phyloP scores from a whole-genome alignment of 495 filamentous ascomycete genomes.

The Parmelia sp. region DNA sequence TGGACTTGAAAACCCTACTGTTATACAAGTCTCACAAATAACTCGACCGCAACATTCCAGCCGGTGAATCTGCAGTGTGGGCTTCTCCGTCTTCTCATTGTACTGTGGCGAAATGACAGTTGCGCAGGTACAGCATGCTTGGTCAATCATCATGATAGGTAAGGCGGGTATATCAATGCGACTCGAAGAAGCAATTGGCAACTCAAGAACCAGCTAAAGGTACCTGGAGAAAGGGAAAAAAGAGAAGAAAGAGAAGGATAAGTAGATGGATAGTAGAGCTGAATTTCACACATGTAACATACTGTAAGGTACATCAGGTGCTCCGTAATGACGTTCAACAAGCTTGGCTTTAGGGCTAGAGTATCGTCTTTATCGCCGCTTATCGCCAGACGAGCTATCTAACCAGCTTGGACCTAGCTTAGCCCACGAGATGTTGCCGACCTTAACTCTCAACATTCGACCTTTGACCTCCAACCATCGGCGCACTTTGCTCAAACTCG shows the following conservation, averaged over 20 bases:
- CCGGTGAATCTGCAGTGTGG: slow-evolving; percentile 42
- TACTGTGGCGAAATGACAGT: slow-evolving; percentile 36
- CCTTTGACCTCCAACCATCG: neutral
- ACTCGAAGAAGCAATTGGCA: neutral
- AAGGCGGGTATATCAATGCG: neutral
- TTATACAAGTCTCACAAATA: slow-evolving; percentile 63
- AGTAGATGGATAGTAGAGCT: neutral
- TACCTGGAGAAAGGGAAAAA: too few species aligned
- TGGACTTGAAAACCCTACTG: slow-evolving; percentile 32
- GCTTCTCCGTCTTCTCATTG: slow-evolving; percentile 50
- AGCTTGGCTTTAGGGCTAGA: too few species aligned
- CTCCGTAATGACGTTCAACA: neutral
- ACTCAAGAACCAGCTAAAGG: neutral
- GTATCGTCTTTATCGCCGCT: neutral
- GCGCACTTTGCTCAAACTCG: neutral
- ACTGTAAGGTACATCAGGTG: too few species aligned
- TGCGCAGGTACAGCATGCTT: slow-evolving; percentile 63
- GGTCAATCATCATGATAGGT: slow-evolving; percentile 19
- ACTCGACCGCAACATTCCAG: slow-evolving; percentile 59
- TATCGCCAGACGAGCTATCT: slow-evolving; percentile 9
- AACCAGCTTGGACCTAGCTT: neutral
- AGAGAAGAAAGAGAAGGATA: too few species aligned
- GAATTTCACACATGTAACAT: too few species aligned
- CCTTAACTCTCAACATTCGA: neutral
- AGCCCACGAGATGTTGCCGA: slow-evolving; percentile 9